Base-by-base conservation (phyloP, 1,284 basidiomycete species). In the Golubevia pallescens region DNA sequence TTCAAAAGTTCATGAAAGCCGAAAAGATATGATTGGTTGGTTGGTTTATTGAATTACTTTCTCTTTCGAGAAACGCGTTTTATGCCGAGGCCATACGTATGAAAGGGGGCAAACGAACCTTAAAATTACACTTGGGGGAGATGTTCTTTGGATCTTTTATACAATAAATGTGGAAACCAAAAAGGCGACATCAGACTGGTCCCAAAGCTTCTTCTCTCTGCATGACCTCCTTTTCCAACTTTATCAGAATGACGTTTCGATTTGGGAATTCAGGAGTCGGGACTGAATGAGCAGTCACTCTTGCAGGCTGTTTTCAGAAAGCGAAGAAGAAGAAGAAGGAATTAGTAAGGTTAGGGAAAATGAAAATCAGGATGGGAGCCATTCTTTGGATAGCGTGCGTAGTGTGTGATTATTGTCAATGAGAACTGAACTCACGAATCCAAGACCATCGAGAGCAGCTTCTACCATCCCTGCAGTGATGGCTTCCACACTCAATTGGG, bases 391-490 rank as follows among this genome's bases (percentile, higher is more conserved):
- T n/a, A n/a, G n/a, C n/a, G n/a, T n/a, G n/a, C n/a, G n/a, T n/a
- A n/a, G n/a, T n/a, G n/a, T n/a, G n/a, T n/a, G n/a, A n/a, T n/a
- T n/a, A n/a, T n/a, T n/a, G n/a, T n/a, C n/a, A n/a, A n/a, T n/a
- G n/a, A n/a, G n/a, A n/a, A n/a, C n/a, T n/a, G n/a, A n/a, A 91
- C 95, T 86, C 81, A 97, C 95, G 74, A 99, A 95, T 63, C 95
- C 93, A 20, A 97, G 88, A 0, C 95, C 95, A 84, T 99, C 96
- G 66, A 99, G 88, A 2, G 97, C 94, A 5, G 95, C 96, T 87
- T 99, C 97, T 2, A 99, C 95, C 64, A 99, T 92, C 0, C 97
- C 96, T 3, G 96, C 96, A 0, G 95, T 95, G 83, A 97, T 93
- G 0, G 96, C 97, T 48, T 95, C 97, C 81, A 95, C 97, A 78